These are phyloP conservation scores for Vicia faba DNA, from an alignment of 306 rosid genomes.

Conservation along the genomic window DNA sequence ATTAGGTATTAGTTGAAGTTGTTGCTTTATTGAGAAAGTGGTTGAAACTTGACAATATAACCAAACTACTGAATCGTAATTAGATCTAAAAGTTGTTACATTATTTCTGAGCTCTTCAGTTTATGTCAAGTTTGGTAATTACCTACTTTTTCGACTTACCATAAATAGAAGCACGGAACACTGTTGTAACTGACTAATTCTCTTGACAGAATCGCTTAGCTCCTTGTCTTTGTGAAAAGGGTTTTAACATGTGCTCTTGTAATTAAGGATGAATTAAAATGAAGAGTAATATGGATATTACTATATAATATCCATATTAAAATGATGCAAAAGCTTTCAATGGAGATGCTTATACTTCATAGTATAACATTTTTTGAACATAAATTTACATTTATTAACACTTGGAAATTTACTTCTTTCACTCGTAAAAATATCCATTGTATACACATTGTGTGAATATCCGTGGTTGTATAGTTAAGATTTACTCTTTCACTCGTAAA, in stretches of 20 bases:
- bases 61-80: neutral
- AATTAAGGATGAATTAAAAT: neutral
- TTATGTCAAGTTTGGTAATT: neutral
- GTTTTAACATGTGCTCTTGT: neutral
- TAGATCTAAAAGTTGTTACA: too few relatives aligned
- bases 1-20: constrained; percentile 5
- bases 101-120: neutral
- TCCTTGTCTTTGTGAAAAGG: neutral
- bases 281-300: neutral
- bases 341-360: neutral
- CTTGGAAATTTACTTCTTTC: neutral
- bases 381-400: neutral
- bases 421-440: neutral
- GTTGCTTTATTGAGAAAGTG: constrained; percentile 15
- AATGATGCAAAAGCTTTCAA: constrained; percentile 11
- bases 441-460: neutral
- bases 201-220: neutral
- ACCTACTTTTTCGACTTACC: neutral
- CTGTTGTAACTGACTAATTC: neutral
- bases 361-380: neutral
- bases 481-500: neutral
- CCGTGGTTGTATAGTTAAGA: neutral
- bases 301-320: neutral
- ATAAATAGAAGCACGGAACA: neutral
- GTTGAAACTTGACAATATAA: constrained; percentile 11